Percentiles rank a stretch among this genome's conserved stretches.
Evolutionary conservation across 192 early-diverging fungal species (phyloP).

Genomic region (Podila horticola): DNA sequence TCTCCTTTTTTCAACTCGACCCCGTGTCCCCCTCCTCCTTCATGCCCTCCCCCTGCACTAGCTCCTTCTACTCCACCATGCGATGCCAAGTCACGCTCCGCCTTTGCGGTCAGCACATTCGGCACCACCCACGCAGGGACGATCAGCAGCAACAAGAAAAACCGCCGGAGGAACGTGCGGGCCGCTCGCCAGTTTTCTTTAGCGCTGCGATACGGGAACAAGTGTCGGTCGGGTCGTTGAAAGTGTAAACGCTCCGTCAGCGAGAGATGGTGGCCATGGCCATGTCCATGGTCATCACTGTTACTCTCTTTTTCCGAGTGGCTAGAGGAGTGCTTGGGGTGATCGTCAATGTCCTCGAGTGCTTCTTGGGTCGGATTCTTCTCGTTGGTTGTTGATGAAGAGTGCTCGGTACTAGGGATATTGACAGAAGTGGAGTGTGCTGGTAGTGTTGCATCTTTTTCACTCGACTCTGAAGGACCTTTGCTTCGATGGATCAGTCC

Average conservation of each 20-base stretch:
- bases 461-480: too few relatives aligned
- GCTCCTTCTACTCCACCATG: not conserved
- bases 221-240: conserved; percentile 31
- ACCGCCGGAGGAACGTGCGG: conserved; percentile 30
- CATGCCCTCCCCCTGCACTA: not conserved
- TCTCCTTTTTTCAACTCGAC: conserved; percentile 23
- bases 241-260: conserved; percentile 20
- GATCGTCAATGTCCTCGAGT: too few relatives aligned
- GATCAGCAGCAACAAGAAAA: conserved; percentile 36
- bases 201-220: conserved; percentile 32
- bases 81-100: conserved; percentile 6
- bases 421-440: too few relatives aligned
- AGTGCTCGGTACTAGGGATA: too few relatives aligned
- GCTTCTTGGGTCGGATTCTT: too few relatives aligned
- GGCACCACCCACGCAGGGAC: conserved; percentile 45
- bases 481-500: too few relatives aligned
- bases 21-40: conserved; percentile 1
- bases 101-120: conserved; percentile 23
- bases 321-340: too few relatives aligned
- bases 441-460: too few relatives aligned
- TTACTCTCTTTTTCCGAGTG: too few relatives aligned
- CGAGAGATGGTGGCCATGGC: not conserved
- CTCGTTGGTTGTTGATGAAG: too few relatives aligned
- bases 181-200: conserved; percentile 32
- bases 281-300: not conserved